Conservation (phyloP, 495 filamentous ascomycete genomes). For the Endocarpon pusillum region DNA sequence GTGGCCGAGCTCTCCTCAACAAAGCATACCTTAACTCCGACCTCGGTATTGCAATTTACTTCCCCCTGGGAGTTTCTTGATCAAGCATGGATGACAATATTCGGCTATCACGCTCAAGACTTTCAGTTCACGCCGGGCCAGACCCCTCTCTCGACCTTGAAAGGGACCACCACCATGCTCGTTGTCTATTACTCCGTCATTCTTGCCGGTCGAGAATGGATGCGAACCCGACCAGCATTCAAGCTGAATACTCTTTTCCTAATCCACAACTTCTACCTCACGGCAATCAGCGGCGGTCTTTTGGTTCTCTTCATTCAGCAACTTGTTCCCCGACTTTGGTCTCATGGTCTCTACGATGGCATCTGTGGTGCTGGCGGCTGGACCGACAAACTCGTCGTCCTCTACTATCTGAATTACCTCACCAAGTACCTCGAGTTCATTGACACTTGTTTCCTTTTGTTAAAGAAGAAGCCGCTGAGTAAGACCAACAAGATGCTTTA, state of each 20-base stretch:
- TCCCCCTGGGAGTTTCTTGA: no score
- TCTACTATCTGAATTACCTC: conserved; percentile 80
- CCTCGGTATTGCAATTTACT: no score
- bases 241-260: conserved; percentile 54
- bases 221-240: conserved; percentile 51
- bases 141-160: conserved; percentile 44
- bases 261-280: conserved; percentile 69
- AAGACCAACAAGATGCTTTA: conserved; percentile 14
- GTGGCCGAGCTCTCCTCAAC: no score
- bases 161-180: conserved; percentile 35
- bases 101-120: no score
- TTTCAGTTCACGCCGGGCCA: conserved; percentile 38
- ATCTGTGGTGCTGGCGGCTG: conserved; percentile 63
- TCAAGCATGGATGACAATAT: no score
- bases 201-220: conserved; percentile 56
- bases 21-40: no score
- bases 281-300: conserved; percentile 47
- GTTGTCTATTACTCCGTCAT: conserved; percentile 49
- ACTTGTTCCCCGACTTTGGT: conserved; percentile 47
- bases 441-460: conserved; percentile 66
- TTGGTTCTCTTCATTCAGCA: conserved; percentile 59
- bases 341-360: conserved; percentile 51
- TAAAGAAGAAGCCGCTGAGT: conserved; percentile 81
- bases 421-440: conserved; percentile 70
- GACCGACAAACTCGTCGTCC: conserved; percentile 55